These are phyloP conservation scores for Jackrogersella minutella DNA, from an alignment of 495 filamentous ascomycete species.

Conservation along the genomic window DNA sequence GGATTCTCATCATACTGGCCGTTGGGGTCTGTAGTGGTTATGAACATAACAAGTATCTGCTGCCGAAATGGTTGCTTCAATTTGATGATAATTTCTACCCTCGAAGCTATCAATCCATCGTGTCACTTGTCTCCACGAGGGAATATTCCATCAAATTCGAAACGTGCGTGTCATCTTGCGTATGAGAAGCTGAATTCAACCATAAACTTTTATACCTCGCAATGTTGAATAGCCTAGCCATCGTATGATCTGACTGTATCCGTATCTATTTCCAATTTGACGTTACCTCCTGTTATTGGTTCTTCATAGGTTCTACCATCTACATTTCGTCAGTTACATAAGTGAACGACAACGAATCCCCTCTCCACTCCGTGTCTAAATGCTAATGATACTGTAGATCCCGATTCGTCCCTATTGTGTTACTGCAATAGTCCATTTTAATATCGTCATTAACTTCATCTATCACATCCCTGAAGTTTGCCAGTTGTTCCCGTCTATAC, in stretches of 20 bases:
- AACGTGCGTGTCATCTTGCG: background rate
- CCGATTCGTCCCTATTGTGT: constrained; percentile 28
- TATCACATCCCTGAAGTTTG: constrained; percentile 12
- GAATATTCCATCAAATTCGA: constrained; percentile 24
- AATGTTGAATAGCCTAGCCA: constrained; percentile 1
- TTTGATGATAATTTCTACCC: constrained; percentile 3
- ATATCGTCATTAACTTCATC: constrained; percentile 30
- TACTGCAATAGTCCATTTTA: constrained; percentile 17
- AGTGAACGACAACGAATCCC: constrained; percentile 4
- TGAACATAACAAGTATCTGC: constrained; percentile 27
- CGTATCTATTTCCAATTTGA: background rate
- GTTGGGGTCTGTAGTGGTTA: background rate
- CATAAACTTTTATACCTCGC: constrained; percentile 17
- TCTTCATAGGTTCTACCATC: too few relatives aligned
- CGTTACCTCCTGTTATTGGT: background rate
- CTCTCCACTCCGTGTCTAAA: constrained; percentile 13
- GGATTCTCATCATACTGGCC: background rate
- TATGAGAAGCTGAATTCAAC: background rate
- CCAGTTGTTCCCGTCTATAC: constrained; percentile 1
- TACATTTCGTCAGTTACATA: constrained; percentile 6
- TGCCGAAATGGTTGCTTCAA: constrained; percentile 31
- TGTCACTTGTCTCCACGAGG: constrained; percentile 3
- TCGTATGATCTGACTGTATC: constrained; percentile 33
- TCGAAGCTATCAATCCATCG: background rate
- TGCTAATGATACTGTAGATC: constrained; percentile 16